Base-by-base conservation (phyloP, 2,329 filamentous ascomycete genomes). In the Fusarium haematococcum region DNA sequence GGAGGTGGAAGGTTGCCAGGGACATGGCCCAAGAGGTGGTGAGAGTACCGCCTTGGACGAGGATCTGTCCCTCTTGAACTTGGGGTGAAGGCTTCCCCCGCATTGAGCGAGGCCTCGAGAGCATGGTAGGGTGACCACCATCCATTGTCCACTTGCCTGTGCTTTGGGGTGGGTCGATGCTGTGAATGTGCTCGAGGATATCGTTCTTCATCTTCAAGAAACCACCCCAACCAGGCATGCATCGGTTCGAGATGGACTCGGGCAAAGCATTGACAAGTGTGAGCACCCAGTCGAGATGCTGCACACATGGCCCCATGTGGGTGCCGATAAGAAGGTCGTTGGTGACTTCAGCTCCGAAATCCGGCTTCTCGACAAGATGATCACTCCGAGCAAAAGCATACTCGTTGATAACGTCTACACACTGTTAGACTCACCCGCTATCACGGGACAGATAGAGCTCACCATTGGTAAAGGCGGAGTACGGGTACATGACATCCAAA, bases 201-300 rank as follows among this genome's bases (percentile, higher is more conserved):
- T 82, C 81, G 30, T 81, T 80, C 71, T 84, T 83, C 79, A 84
- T 83, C 70, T 80, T 82, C 67, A 85, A 70, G 65, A 83, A 84
- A 16, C 81, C 81, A 27, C 78, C 76, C 82, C 82, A 84, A 58
- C 81, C 77, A 64, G 81, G 79, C 63, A 81, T 67, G 68, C 80
- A 83, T 56, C 80, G 79, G n/a, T 79, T 79, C 20, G 81, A 83
- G 32, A 84, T 69, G 2, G 75, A 77, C 66, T 84, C 81, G 2
- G 83, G 83, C 18, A 85, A 71, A 39, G 76, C 76, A 41, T 82
- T 82, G 67, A 84, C 79, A 10, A 84, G 69, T 1, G 76, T 79
- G 13, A 84, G 80, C 27, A 81, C 77, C 80, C 82, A 81, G 60
- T 79, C 80, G 41, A 81, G 75, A 64, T 84, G 82, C 72, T 83